These are phyloP conservation scores for Drechslerella stenobrocha DNA, from an alignment of 2,329 filamentous ascomycete species.

Conservation along the genomic window DNA sequence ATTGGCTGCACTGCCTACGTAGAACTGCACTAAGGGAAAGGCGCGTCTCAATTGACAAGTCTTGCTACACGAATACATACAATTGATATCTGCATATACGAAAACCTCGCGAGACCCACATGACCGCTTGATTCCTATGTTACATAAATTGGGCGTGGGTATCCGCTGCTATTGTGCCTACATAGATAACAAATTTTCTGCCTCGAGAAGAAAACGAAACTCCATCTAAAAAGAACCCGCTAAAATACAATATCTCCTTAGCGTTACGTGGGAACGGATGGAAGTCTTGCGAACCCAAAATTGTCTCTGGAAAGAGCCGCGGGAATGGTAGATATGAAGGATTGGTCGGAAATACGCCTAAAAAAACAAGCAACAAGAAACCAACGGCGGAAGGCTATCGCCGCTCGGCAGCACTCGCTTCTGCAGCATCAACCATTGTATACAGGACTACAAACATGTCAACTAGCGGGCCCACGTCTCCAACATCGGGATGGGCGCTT, in stretches of 20 bases:
- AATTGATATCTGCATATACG: too few relatives aligned
- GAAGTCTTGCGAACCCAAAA: too few relatives aligned
- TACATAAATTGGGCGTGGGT: constrained; percentile 32
- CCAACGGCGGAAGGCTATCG: too few relatives aligned
- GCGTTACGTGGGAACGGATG: too few relatives aligned
- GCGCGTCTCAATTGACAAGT: background rate
- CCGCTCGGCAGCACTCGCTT: constrained; percentile 66
- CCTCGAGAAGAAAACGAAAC: constrained; percentile 15
- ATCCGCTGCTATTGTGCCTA: constrained; percentile 10
- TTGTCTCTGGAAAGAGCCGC: too few relatives aligned
- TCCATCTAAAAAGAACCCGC: constrained; percentile 46
- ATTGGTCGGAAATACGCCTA: too few relatives aligned
- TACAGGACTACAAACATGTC: constrained; percentile 84
- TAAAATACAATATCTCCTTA: constrained; percentile 16
- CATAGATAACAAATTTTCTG: background rate
- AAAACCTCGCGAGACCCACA: too few relatives aligned
- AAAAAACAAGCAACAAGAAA: too few relatives aligned
- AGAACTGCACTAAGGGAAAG: too few relatives aligned
- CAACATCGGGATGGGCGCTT: constrained; percentile 59
- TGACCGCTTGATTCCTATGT: constrained; percentile 22
- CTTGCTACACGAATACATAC: too few relatives aligned
- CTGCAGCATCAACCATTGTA: constrained; percentile 77
- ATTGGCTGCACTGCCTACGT: background rate
- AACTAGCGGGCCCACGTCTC: constrained; percentile 73
- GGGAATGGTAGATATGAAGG: too few relatives aligned